Conservation (phyloP, 202 grass and related monocot genomes). For the Alloteropsis angusta region DNA sequence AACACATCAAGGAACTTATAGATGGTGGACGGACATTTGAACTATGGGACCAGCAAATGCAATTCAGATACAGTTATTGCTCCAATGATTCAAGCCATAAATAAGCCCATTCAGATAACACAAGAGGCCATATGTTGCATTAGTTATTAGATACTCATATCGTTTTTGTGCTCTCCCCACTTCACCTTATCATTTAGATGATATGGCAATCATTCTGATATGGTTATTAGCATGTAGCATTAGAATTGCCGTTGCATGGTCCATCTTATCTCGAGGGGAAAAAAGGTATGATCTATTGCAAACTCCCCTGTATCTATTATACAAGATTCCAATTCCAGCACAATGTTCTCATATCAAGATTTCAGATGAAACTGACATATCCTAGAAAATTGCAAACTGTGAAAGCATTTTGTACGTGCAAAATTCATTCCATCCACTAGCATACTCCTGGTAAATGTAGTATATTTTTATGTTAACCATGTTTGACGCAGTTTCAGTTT, state of each 20-base stretch:
- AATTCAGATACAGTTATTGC: not conserved
- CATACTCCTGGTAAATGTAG: not conserved
- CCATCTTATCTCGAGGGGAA: not conserved
- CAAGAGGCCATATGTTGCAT: not conserved
- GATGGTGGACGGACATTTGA: not conserved
- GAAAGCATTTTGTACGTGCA: not conserved
- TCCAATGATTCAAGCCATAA: not conserved
- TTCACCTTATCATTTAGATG: not conserved
- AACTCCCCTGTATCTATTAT: not conserved
- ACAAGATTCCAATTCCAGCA: not conserved
- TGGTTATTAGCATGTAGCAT: not conserved
- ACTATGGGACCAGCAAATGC: not conserved
- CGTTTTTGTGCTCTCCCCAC: not conserved
- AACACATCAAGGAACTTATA: not conserved
- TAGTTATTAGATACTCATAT: not conserved
- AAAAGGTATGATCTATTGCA: not conserved
- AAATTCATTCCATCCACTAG: not conserved
- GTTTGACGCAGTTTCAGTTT: not conserved
- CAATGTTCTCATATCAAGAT: not conserved
- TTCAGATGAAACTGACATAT: not conserved
- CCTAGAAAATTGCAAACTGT: not conserved
- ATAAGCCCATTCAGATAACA: not conserved
- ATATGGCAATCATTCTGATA: not conserved
- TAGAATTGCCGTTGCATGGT: too few relatives aligned
- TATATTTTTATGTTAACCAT: not conserved